Evolutionary conservation across 129 eudicot genomes (phyloP), one percentile per base, ranked within the genome.

Genomic region (Escallonia herrerae): DNA sequence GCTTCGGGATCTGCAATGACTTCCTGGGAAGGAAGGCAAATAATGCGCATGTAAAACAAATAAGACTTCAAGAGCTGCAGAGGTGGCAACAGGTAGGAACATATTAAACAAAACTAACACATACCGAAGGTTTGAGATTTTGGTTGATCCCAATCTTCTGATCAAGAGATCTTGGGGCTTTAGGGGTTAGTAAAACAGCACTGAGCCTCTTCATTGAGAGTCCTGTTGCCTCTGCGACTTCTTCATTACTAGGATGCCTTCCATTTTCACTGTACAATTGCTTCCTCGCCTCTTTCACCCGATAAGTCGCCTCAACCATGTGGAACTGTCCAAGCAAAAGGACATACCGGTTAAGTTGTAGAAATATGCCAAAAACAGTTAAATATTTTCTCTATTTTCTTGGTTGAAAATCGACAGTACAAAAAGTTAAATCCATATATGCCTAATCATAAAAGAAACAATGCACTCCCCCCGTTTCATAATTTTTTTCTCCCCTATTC

Each of bases 151-250:
- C 96, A 43, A 81, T 58, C 74, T 81, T 87, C 70, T 85, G 81
- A 74, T 91, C 96, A 62, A 91, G 87, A 60, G 98, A 91, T 68
- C 78, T 82, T 70, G 98, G 89, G 52, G 96, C 82, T 68, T 83
- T 88, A 40, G 98, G 98, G 62, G 89, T 77, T 61, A 79, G 67
- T 65, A 70, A 68, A 41, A 90, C 98, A 40, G 95, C 71, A 40
- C 74, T 57, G 37, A 91, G 84, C 77, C 96, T 82, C 67, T 85
- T 91, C 79, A 88, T 55, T 59, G 98, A 74, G 48, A 91, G 79
- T 47, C 96, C 98, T 1, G 98, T 83, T 67, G 84, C 91, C 37
- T 75, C 77, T 38, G 90, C 85, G 60, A 91, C 73, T 80, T 91
- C 96, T 62, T 84, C 87, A 9, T 85, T 76, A 15, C 76, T 73